Evolutionary conservation across 148 eudicot species (phyloP).

Genomic region (Bassia scoparia): DNA sequence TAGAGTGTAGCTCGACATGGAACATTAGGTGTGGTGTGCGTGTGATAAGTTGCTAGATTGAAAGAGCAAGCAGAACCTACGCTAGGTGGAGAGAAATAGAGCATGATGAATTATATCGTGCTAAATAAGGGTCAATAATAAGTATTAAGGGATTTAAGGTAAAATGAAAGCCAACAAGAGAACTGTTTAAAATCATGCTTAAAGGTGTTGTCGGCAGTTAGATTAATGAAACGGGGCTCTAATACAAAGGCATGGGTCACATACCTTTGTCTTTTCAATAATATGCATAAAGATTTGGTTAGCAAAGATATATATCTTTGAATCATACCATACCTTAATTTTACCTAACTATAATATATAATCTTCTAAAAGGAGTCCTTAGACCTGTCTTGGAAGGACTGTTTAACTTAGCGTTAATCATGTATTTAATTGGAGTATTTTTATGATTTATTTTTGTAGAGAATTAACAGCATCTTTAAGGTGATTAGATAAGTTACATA

Average conservation of each 20-base stretch:
- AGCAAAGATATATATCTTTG: slow-evolving; percentile 19
- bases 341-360: slow-evolving; percentile 23
- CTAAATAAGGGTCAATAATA: slow-evolving; percentile 3
- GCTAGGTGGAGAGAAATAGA: background rate
- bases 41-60: too few relatives aligned
- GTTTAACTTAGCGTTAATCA: too few relatives aligned
- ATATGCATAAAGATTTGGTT: slow-evolving; percentile 27
- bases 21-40: too few relatives aligned
- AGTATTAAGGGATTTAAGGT: slow-evolving; percentile 14
- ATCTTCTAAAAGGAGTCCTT: background rate
- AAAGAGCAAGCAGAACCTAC: slow-evolving; percentile 7
- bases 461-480: too few relatives aligned
- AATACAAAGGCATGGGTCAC: slow-evolving; percentile 14
- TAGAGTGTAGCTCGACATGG: too few relatives aligned
- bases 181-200: slow-evolving; percentile 28
- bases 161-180: slow-evolving; percentile 23
- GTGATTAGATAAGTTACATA: too few relatives aligned
- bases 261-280: slow-evolving; percentile 22
- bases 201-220: slow-evolving; percentile 36
- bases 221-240: slow-evolving; percentile 11
- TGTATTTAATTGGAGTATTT: too few relatives aligned
- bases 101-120: slow-evolving; percentile 15
- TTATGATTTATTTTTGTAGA: too few relatives aligned
- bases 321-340: slow-evolving; percentile 20
- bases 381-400: too few relatives aligned